Base-by-base conservation (phyloP, 2,329 filamentous ascomycete species). In the Cladosporium sp. region DNA sequence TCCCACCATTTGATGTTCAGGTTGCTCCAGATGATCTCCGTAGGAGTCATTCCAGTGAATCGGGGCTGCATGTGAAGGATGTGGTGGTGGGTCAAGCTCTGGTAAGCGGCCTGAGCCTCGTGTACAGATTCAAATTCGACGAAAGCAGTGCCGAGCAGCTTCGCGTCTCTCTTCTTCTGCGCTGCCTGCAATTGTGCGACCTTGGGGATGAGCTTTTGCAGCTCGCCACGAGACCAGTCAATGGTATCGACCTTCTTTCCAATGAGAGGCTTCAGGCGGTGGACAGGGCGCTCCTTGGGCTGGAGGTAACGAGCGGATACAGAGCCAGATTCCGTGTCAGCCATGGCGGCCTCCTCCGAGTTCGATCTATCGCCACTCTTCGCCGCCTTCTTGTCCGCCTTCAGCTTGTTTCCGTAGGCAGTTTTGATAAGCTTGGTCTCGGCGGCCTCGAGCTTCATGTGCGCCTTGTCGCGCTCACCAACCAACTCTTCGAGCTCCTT, bases 221-320 rank as follows among this genome's bases (percentile, higher is more conserved):
- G 86, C 77, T 96, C 90, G 1, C 84, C 82, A 60, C 95, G 90
- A 68, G 88, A 91, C 90, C 91, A 97, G 68, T 94, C 88, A 77
- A 99, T 97, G 0, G 93, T 95, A 79, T 99, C 95, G 18, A 97
- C 93, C 77, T 96, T 95, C 75, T 92, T 89, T 70, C 93, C 91
- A 70, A 93, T 85, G 56, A 91, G 83, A 7, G 84, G 83, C 75
- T 90, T 91, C 64, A 89, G 80, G 36, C 87, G 87, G 75, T 97
- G 93, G 1, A 89, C 88, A 1, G 93, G 93, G 51, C 93, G 86
- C 71, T 92, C 85, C 77, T 91, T 89, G 11, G 83, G 80, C 18
- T 88, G 84, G 46, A 97, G 81, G 88, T 91, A 96, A 69, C 88
- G 89, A 16, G 88, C 87, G 14, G 91, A 91, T 43, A 92, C 81